Percentiles rank a stretch among this genome's conserved stretches.
phyloP scores from a whole-genome alignment of 2,329 filamentous ascomycete genomes.

The Apiospora hydei region DNA sequence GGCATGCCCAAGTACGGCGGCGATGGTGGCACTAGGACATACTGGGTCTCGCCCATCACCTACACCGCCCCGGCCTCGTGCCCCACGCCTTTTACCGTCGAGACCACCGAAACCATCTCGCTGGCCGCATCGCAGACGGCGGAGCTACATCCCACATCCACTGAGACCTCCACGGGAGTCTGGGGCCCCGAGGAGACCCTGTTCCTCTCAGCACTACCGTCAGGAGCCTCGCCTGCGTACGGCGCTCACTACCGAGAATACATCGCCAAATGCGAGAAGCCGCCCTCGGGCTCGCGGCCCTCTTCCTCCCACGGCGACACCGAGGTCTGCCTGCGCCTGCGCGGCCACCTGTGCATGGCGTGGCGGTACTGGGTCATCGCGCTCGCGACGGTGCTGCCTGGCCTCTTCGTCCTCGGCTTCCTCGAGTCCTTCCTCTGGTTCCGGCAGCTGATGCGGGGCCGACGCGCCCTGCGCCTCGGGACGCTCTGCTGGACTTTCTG shows the following conservation, averaged over 20 bases:
- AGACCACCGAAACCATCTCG: not conserved
- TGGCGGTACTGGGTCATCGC: conserved; percentile 15
- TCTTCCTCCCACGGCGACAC: not conserved
- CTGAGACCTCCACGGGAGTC: not conserved
- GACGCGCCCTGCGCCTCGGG: not conserved
- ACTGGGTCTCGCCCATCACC: conserved; percentile 14
- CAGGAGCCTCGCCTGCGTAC: not conserved
- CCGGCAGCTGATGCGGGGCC: conserved; percentile 15
- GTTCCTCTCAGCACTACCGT: not conserved
- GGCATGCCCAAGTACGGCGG: not conserved
- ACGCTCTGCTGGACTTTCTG: not conserved
- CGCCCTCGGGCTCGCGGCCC: not conserved
- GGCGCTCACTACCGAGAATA: not conserved
- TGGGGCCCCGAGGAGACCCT: conserved; percentile 5
- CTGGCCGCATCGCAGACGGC: not conserved
- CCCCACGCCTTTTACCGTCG: conserved; percentile 7
- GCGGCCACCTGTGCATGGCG: conserved; percentile 6
- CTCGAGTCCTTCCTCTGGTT: conserved; percentile 22
- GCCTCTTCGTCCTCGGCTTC: conserved; percentile 4
- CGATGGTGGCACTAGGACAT: not conserved
- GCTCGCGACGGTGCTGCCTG: conserved; percentile 9
- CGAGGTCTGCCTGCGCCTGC: conserved; percentile 18
- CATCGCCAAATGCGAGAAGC: not conserved
- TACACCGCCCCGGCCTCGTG: conserved; percentile 16
- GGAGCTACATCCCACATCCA: not conserved